Evolutionary conservation across 2,329 filamentous ascomycete genomes (phyloP), one percentile per base, ranked within the genome.

Genomic region (Diaporthe caulivora): DNA sequence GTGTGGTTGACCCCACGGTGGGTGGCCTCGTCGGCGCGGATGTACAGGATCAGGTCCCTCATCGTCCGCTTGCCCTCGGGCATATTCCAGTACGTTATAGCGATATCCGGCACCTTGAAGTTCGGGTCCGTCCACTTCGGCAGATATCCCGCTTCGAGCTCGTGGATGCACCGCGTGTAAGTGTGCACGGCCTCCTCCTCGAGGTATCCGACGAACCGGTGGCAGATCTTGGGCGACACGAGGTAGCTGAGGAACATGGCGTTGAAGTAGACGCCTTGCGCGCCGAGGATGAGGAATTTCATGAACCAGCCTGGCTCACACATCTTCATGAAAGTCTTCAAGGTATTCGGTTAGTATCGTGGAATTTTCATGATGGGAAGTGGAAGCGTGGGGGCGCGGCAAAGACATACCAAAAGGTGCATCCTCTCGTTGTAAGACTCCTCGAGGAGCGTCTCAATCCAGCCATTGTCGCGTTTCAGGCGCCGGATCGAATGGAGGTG

Each of bases 121-220:
- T 91, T 89, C 1, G 85, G 83, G 75, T 90, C 87, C 34, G 90
- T 87, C 95, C 97, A 99, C 78, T 91, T 91, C 0, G 95, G 95
- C 18, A 98, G 86, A 73, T 91, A 89, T n/a, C 96, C 96, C 3
- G 89, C 88, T 73, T 98, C 95, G 31, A 99, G 89, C 80, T 98
- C 97, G 77, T 91, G 87, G 78, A 98, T 93, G 75, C 95, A 94
- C 65, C 95, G 92, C 0, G 95, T 97, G 85, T 99, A 99, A 0
- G 97, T 99, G 80, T 97, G 90, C 1, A 98, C 96, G 11, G 97
- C 97, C 83, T 99, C 97, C 82, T 99, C 97, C 83, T 99, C 97
- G 17, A 99, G 91, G 79, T 98, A 98, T 1, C 95, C 97, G 70
- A 98, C 95, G 82, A 99, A 98, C 57, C 97, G 93, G 83, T 99